Evolutionary conservation across 345 rosid genomes (phyloP).

Genomic region (Hirschfeldia incana): DNA sequence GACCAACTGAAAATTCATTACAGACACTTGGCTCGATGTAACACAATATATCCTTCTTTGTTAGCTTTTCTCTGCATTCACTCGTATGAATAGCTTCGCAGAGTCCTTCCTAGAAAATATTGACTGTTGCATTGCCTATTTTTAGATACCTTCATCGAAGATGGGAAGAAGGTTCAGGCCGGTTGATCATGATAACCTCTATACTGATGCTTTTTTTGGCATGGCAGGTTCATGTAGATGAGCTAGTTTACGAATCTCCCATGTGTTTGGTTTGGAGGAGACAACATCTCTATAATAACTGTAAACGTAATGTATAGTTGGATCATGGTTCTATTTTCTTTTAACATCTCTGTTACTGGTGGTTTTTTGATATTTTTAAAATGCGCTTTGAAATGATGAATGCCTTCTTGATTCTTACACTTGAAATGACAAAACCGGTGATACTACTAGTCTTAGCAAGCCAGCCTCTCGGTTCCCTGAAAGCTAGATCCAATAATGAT

Average conservation of each 20-base stretch:
- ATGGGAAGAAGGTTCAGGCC: constrained; percentile 83
- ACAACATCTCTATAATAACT: constrained; percentile 8
- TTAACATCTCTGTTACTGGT: constrained; percentile 2
- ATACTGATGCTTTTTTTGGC: background rate
- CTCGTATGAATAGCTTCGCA: background rate
- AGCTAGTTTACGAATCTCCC: constrained; percentile 7
- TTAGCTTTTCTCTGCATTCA: background rate
- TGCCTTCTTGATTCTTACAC: background rate
- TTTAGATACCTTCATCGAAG: constrained; percentile 88
- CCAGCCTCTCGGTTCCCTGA: too few species aligned
- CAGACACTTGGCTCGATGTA: constrained; percentile 89
- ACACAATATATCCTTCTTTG: constrained; percentile 9
- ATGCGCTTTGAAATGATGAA: background rate
- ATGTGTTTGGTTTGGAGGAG: constrained; percentile 15
- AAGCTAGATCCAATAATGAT: too few species aligned
- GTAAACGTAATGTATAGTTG: constrained; percentile 23
- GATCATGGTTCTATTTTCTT: constrained; percentile 25
- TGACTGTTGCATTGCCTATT: background rate
- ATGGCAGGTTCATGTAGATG: constrained; percentile 28
- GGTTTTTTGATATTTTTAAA: background rate
- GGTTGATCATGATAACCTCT: constrained; percentile 45
- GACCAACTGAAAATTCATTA: constrained; percentile 87
- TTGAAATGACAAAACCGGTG: too few species aligned
- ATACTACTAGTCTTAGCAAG: too few species aligned
- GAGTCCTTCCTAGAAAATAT: background rate